Percentiles rank a stretch among this genome's conserved stretches.
phyloP scores from a whole-genome alignment of 2,329 filamentous ascomycete genomes.

The Bipolaris bicolor region DNA sequence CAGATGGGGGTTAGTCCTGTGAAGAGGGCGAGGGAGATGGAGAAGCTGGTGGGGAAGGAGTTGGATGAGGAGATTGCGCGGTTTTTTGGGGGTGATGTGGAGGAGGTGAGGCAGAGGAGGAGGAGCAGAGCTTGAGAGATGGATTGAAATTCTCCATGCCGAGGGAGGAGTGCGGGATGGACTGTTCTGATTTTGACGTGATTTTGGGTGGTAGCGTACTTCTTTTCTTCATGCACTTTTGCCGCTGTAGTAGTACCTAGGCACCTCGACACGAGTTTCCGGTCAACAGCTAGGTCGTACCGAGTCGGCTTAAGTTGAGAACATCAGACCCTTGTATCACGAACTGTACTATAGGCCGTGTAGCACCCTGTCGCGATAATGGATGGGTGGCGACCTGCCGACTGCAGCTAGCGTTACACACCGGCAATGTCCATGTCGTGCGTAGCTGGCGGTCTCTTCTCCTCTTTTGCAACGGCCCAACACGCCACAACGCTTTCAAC shows the following conservation, averaged over 20 bases:
- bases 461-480: constrained; percentile 11
- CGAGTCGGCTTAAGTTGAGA: background rate
- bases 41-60: constrained; percentile 11
- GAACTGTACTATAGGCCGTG: background rate
- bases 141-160: background rate
- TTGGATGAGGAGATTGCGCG: constrained; percentile 15
- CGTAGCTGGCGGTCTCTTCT: constrained; percentile 4
- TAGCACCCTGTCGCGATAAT: background rate
- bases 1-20: constrained; percentile 9
- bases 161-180: background rate
- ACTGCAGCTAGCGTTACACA: constrained; percentile 5
- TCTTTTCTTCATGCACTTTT: background rate
- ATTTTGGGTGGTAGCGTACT: background rate
- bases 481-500: background rate
- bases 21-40: constrained; percentile 12
- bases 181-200: background rate
- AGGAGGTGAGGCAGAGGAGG: constrained; percentile 17
- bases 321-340: background rate
- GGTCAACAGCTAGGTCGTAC: background rate
- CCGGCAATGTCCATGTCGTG: background rate
- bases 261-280: too few species aligned
- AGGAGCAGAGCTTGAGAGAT: background rate
- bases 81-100: constrained; percentile 15
- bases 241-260: background rate
- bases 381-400: constrained; percentile 1